These are phyloP conservation scores for Leccinum fibrillosum DNA, from an alignment of 768 basidiomycete genomes.

Conservation along the genomic window DNA sequence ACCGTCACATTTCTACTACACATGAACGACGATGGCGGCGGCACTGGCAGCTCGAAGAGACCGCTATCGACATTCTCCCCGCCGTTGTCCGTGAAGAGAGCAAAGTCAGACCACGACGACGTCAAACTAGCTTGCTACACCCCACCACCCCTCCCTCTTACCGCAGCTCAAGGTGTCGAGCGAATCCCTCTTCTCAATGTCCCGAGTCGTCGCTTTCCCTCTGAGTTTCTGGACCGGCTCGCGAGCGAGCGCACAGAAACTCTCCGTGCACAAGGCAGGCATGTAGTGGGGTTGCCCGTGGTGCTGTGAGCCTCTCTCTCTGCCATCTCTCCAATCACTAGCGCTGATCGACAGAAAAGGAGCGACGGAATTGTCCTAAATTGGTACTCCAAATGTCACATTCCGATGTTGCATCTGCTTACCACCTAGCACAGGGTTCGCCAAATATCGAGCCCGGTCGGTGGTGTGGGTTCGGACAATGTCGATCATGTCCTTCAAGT, in stretches of 20 bases:
- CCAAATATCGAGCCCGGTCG: slow-evolving; percentile 1
- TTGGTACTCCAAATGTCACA: slow-evolving; percentile 19
- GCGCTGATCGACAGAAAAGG: slow-evolving; percentile 14
- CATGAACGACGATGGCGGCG: slow-evolving; percentile 15
- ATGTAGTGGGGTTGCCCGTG: slow-evolving; percentile 23
- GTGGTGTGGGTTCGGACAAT: neutral
- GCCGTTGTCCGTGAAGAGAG: slow-evolving; percentile 15
- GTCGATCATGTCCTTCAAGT: neutral
- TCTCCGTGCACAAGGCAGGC: slow-evolving; percentile 21
- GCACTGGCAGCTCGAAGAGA: slow-evolving; percentile 12
- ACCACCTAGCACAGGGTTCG: slow-evolving; percentile 18
- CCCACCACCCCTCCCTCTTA: slow-evolving; percentile 18
- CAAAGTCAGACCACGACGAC: slow-evolving; percentile 17
- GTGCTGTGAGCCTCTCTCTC: slow-evolving; percentile 21
- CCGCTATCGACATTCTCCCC: slow-evolving; percentile 2
- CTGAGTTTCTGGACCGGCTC: slow-evolving; percentile 13
- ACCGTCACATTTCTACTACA: neutral
- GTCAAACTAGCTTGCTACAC: neutral
- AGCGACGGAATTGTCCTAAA: slow-evolving; percentile 29
- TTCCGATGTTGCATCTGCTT: slow-evolving; percentile 1
- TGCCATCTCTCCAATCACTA: neutral
- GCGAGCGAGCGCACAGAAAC: slow-evolving; percentile 13
- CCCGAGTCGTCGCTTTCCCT: slow-evolving; percentile 3
- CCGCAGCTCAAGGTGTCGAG: slow-evolving; percentile 26
- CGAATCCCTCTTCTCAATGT: slow-evolving; percentile 20